These are phyloP conservation scores for Porcisia hertigi DNA, from an alignment of 208 protist species.

Conservation along the genomic window DNA sequence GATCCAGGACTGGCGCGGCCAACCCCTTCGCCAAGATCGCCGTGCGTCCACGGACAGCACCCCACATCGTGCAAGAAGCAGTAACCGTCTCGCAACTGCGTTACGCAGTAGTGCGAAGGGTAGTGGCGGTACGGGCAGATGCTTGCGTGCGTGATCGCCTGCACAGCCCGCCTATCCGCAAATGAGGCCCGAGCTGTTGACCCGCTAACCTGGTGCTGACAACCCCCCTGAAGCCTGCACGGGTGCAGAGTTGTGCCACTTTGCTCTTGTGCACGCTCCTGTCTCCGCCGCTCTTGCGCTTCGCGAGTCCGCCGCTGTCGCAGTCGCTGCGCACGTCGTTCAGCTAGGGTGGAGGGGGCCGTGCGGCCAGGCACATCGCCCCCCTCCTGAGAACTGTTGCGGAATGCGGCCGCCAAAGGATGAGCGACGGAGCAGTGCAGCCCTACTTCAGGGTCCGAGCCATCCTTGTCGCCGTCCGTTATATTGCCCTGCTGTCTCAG, in stretches of 20 bases:
- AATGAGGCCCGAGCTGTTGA: neutral
- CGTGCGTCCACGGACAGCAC: conserved; percentile 63
- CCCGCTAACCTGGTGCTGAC: conserved; percentile 9
- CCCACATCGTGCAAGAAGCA: conserved; percentile 36
- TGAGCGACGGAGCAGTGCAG: neutral
- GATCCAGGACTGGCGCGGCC: neutral
- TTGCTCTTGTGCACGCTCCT: conserved; percentile 15
- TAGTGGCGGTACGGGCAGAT: conserved; percentile 37
- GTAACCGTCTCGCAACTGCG: conserved; percentile 35
- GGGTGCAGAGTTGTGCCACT: conserved; percentile 37
- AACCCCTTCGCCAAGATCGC: conserved; percentile 11
- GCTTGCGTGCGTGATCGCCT: neutral
- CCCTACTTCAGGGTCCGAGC: neutral
- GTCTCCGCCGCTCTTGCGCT: conserved; percentile 26
- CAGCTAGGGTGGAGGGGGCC: conserved; percentile 7
- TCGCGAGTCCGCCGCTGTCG: conserved; percentile 22
- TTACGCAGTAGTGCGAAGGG: conserved; percentile 39
- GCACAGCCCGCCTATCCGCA: neutral
- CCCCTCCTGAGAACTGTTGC: neutral
- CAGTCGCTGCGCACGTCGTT: conserved; percentile 14
- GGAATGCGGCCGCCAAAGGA: neutral
- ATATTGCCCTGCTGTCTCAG: conserved; percentile 4
- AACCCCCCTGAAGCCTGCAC: conserved; percentile 52
- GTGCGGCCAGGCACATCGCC: conserved; percentile 3
- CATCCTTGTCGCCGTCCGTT: neutral